These are phyloP conservation scores for Pleurotus salmoneostramineus DNA, from an alignment of 768 basidiomycete species.

Conservation along the genomic window DNA sequence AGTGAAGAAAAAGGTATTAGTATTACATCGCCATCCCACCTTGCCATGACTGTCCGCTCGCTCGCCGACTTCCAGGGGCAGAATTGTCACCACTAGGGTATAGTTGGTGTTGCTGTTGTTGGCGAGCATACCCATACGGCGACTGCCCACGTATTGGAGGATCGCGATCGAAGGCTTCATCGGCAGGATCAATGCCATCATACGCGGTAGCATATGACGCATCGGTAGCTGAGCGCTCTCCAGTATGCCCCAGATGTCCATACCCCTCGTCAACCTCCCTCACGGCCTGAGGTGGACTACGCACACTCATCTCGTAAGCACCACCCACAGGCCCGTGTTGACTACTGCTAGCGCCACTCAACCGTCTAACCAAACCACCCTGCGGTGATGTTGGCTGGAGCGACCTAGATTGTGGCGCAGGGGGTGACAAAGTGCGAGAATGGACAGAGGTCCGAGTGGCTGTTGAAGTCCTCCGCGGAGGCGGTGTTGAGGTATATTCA, in stretches of 20 bases:
- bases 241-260: conserved; percentile 13
- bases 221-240: conserved; percentile 31
- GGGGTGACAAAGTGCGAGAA: conserved; percentile 16
- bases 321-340: conserved; percentile 11
- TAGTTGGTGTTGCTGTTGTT: neutral
- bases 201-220: conserved; percentile 41
- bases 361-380: conserved; percentile 8
- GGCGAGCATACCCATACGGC: conserved; percentile 3
- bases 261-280: conserved; percentile 10
- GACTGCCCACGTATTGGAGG: conserved; percentile 8
- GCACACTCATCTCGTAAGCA: conserved; percentile 36
- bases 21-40: conserved; percentile 10
- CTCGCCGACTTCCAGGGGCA: conserved; percentile 2
- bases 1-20: neutral
- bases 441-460: conserved; percentile 23
- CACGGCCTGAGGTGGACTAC: conserved; percentile 18
- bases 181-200: conserved; percentile 36
- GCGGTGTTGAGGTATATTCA: conserved; percentile 40
- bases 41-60: conserved; percentile 9
- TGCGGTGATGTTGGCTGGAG: conserved; percentile 18
- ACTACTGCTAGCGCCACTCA: conserved; percentile 8
- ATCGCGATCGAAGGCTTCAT: conserved; percentile 26
- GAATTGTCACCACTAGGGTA: neutral
- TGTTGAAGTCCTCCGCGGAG: conserved; percentile 33
- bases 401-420: conserved; percentile 19